Evolutionary conservation across 2,329 filamentous ascomycete genomes (phyloP), one percentile per base, ranked within the genome.

Genomic region (Penicillium sp.): DNA sequence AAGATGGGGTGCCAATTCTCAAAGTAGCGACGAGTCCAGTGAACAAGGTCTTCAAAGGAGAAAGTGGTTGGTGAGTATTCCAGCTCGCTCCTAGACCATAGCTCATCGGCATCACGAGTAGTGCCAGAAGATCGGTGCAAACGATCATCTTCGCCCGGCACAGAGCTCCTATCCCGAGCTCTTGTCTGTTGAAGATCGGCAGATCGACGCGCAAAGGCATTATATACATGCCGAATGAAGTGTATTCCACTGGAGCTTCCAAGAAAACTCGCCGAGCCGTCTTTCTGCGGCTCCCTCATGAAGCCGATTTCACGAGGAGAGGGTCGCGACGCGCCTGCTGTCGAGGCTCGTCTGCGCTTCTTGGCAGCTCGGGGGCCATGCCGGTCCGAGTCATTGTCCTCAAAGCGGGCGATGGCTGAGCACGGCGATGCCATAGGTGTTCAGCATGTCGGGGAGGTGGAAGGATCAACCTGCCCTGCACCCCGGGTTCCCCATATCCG

Each of bases 231-330:
- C 4, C 75, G 70, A 21, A 80, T 75, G 50, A 80, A 80, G 50
- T 78, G 71, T n/a, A 80, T 79, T 1, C 77, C 77, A 43, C 76
- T 79, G 11, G 74, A 73, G 35, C 76, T 79, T 3, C 77, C 77
- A 4, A 80, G 69, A 39, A 80, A 80, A 0, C 72, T 75, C 10
- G 75, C 71, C 3, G 70, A 70, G 15, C 68, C 72, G 19, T 69
- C 64, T 18, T 68, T 67, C 11, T 65, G 67, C 18, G 68, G 63
- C 47, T 74, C 71, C 42, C 76, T 69, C 75, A 79, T 79, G 39
- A 77, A 57, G 7, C 73, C 73, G 18, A 74, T 64, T 42, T 74
- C 70, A 13, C 65, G 64, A 14, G 61, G 47, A 26, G 51, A 53
- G 15, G 55, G 54, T 47, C 47, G 43, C 40, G 31, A 51, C 28